These are phyloP conservation scores for Candolleomyces aberdarensis DNA, from an alignment of 768 basidiomycete genomes.

Conservation along the genomic window DNA sequence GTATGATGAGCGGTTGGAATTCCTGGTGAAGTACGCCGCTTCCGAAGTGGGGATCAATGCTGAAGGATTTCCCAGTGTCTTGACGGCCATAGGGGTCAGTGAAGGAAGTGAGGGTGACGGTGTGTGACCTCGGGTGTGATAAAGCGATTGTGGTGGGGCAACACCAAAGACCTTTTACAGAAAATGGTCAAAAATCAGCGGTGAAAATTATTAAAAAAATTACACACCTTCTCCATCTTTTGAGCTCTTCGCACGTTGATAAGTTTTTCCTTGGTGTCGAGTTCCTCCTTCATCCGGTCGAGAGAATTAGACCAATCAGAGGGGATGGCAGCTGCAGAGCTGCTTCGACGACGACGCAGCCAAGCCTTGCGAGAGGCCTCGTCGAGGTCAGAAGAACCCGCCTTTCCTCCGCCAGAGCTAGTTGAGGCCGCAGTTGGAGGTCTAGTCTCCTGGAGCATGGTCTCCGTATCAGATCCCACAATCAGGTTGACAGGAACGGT, in stretches of 20 bases:
- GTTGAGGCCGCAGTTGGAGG: conserved; percentile 15
- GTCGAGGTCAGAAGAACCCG: not conserved
- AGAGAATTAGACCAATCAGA: conserved; percentile 51
- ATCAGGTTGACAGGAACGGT: conserved; percentile 71
- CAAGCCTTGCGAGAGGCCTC: conserved; percentile 29
- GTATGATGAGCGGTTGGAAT: conserved; percentile 52
- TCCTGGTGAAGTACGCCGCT: conserved; percentile 28
- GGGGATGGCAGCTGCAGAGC: conserved; percentile 45
- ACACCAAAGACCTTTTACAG: conserved; percentile 70
- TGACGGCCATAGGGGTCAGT: conserved; percentile 10
- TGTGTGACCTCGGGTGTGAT: conserved; percentile 53
- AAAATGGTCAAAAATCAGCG: not conserved
- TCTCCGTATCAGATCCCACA: conserved; percentile 40
- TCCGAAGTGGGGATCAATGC: conserved; percentile 17
- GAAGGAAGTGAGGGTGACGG: conserved; percentile 33
- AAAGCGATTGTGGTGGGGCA: conserved; percentile 77
- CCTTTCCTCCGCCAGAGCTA: conserved; percentile 22
- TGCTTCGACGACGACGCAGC: conserved; percentile 51
- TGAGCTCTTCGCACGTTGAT: conserved; percentile 75
- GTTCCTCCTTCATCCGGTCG: conserved; percentile 66
- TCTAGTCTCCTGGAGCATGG: conserved; percentile 15
- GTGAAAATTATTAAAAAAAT: conserved; percentile 4
- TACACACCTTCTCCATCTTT: conserved; percentile 83
- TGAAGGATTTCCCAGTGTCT: conserved; percentile 14
- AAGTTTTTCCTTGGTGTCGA: conserved; percentile 72